These are phyloP conservation scores for Xylaria sp. DNA, from an alignment of 2,329 filamentous ascomycete genomes.

Conservation along the genomic window DNA sequence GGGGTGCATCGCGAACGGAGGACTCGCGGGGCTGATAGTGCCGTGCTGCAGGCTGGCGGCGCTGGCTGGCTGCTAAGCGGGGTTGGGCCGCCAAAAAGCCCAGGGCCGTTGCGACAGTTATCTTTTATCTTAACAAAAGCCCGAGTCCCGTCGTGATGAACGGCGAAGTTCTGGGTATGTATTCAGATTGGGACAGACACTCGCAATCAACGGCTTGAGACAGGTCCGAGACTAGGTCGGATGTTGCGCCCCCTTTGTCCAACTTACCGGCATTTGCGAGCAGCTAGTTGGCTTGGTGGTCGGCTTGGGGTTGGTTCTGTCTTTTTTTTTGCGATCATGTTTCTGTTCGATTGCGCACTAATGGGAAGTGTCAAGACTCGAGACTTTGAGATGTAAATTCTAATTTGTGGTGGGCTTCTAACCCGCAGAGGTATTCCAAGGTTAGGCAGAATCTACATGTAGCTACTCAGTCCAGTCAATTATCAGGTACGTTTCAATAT, in stretches of 20 bases:
- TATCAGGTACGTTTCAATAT: too few species aligned
- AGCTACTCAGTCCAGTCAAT: too few species aligned
- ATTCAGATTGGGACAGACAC: neutral
- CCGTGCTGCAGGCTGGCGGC: constrained; percentile 6
- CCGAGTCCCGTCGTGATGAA: constrained; percentile 12
- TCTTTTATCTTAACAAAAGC: constrained; percentile 25
- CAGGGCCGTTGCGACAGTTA: neutral
- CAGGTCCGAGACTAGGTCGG: constrained; percentile 2
- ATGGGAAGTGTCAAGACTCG: neutral
- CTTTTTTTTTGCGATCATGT: too few species aligned
- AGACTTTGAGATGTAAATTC: neutral
- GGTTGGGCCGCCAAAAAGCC: neutral
- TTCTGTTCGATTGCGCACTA: neutral
- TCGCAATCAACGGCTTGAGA: constrained; percentile 13
- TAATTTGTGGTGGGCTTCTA: neutral
- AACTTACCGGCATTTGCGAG: neutral
- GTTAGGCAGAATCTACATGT: too few species aligned
- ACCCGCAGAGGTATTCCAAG: too few species aligned
- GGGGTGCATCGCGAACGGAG: constrained; percentile 1
- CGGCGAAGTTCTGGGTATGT: neutral
- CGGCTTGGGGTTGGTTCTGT: too few species aligned
- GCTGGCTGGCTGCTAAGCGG: constrained; percentile 1
- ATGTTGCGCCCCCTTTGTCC: too few species aligned
- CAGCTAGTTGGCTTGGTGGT: neutral
- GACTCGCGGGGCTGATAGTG: constrained; percentile 13